Base-by-base conservation (phyloP, 108 stramenopile genomes). In the Nitzschia sp. region DNA sequence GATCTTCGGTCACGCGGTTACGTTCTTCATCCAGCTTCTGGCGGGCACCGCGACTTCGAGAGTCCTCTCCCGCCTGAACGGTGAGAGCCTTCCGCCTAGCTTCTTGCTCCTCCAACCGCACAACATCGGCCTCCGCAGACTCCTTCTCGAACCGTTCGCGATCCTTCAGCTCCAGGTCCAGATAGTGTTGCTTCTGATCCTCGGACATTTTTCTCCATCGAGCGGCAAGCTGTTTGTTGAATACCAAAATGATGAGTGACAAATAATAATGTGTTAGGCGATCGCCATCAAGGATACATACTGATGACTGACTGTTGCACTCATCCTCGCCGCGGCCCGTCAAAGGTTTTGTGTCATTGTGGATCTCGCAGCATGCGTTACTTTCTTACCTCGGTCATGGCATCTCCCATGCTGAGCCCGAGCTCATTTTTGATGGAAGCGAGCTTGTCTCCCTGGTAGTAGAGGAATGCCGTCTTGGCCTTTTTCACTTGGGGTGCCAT, bases 391-490 rank as follows among this genome's bases (percentile, higher is more conserved):
- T 80, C 80, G 30, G 86, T 89, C 94, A 92, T 95, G 27, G 89
- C 87, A 33, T 86, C 91, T 13, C 94, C 90, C 89, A 95, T 92
- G 64, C 77, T 52, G 9, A 73, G 19, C 27, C 79, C 81, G 8
- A 90, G 67, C 50, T 87, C 78, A 9, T 85, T 78, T 52, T 85
- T 84, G 63, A 92, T 81, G 9, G 68, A 57, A 21, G 81, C 77
- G 0, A 92, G 77, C 32, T 88, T 71, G 29, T 89, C 87, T 15
- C 69, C 25, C 61, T 92, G 93, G 66, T 78, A 95, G 66, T 83
- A 95, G 45, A 83, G 71, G 77, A 92, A 95, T 35, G 91, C 91
- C 71, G 94, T 75, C 76, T 80, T 85, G 80, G 88, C 84, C 61
- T 88, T 88, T 46, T 59, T 76, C 13, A 84, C 81, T 76, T 76